These are phyloP conservation scores for Phytophthora crassamura DNA, from an alignment of 352 stramenopile genomes.

Conservation along the genomic window DNA sequence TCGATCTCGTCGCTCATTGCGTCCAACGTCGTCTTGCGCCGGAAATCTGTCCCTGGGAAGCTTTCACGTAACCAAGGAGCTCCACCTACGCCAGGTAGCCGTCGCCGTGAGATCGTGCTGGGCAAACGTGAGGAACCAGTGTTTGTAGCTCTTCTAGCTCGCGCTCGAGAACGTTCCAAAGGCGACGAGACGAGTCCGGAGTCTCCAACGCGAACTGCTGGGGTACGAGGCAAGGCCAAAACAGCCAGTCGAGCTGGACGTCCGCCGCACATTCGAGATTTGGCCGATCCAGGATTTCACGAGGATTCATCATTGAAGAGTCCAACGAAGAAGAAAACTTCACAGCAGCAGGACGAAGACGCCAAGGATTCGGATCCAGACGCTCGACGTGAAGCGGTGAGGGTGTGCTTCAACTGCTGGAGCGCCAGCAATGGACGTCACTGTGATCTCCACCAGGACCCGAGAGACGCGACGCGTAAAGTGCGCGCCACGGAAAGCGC, in stretches of 20 bases:
- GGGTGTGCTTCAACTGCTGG: slow-evolving; percentile 95
- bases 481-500: slow-evolving; percentile 70
- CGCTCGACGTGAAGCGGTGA: slow-evolving; percentile 24
- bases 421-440: slow-evolving; percentile 85
- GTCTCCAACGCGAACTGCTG: slow-evolving; percentile 14
- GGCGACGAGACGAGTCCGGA: neutral
- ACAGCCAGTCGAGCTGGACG: slow-evolving; percentile 24
- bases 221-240: slow-evolving; percentile 28
- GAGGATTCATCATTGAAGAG: slow-evolving; percentile 34
- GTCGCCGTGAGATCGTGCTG: slow-evolving; percentile 64
- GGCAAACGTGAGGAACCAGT: slow-evolving; percentile 65
- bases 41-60: slow-evolving; percentile 44
- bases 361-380: slow-evolving; percentile 1
- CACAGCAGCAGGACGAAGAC: slow-evolving; percentile 9
- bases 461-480: slow-evolving; percentile 51
- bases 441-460: slow-evolving; percentile 72
- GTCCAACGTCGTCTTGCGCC: slow-evolving; percentile 72
- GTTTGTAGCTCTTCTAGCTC: slow-evolving; percentile 64
- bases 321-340: neutral
- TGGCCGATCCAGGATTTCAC: slow-evolving; percentile 77
- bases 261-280: slow-evolving; percentile 73
- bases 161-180: slow-evolving; percentile 23
- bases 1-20: slow-evolving; percentile 89
- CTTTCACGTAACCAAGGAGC: slow-evolving; percentile 18
- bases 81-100: slow-evolving; percentile 5